Evolutionary conservation across 768 basidiomycete species (phyloP).

Genomic region (Lactarius quietus): DNA sequence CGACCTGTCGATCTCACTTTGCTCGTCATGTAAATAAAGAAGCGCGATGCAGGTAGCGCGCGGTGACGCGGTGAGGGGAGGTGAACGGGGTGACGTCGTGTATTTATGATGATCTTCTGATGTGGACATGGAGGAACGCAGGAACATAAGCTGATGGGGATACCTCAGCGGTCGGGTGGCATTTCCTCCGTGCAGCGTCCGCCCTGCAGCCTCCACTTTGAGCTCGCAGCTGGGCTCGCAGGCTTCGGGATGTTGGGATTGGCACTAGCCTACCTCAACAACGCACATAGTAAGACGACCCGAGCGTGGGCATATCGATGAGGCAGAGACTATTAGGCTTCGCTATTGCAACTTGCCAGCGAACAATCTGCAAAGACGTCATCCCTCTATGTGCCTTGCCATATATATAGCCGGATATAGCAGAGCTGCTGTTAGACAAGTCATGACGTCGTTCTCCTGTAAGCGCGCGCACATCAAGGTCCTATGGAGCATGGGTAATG

Average conservation of each 20-base stretch:
- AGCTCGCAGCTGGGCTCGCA: too few relatives aligned
- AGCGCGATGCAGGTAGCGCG: background rate
- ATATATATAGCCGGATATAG: background rate
- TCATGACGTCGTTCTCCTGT: background rate
- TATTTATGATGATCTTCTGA: background rate
- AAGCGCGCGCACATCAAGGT: background rate
- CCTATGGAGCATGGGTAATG: too few relatives aligned
- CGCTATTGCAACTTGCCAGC: background rate
- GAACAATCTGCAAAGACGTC: background rate
- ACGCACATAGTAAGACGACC: background rate
- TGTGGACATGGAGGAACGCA: background rate
- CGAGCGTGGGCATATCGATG: background rate
- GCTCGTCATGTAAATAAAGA: background rate
- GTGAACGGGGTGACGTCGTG: background rate
- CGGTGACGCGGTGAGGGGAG: background rate
- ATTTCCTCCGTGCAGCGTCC: background rate
- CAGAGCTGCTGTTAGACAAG: background rate
- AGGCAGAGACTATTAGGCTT: background rate
- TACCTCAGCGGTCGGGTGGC: background rate
- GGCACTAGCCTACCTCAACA: too few relatives aligned
- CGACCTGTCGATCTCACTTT: too few relatives aligned
- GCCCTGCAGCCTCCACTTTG: too few relatives aligned
- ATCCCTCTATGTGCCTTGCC: too few relatives aligned
- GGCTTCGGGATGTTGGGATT: background rate
- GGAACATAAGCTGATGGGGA: background rate